phyloP scores from a whole-genome alignment of 352 stramenopile species.

The Globisporangium acanthophoron region DNA sequence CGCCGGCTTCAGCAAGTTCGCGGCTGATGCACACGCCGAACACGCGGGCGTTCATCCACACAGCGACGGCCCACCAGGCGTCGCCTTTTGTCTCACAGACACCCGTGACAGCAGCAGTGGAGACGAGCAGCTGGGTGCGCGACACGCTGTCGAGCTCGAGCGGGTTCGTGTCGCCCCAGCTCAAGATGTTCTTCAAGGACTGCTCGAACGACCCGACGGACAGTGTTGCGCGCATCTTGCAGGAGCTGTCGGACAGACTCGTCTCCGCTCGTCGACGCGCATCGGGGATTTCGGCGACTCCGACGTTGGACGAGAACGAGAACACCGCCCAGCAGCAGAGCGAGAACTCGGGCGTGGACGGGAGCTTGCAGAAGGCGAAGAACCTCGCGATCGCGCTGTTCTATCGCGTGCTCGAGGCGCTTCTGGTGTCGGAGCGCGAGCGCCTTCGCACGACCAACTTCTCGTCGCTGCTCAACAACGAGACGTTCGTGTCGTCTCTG shows the following conservation, averaged over 20 bases:
- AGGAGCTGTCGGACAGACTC: constrained; percentile 44
- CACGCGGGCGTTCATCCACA: constrained; percentile 19
- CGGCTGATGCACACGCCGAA: constrained; percentile 29
- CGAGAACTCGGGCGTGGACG: constrained; percentile 55
- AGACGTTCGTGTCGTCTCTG: constrained; percentile 68
- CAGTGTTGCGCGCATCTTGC: constrained; percentile 40
- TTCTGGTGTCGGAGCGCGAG: constrained; percentile 62
- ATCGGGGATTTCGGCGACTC: not conserved
- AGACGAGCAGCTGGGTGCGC: constrained; percentile 81
- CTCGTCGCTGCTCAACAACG: constrained; percentile 74
- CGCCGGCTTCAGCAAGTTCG: constrained; percentile 14
- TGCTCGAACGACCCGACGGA: constrained; percentile 52
- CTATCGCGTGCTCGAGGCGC: constrained; percentile 73
- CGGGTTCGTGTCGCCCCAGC: constrained; percentile 34
- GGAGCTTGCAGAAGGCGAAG: constrained; percentile 69
- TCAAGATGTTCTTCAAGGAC: constrained; percentile 54
- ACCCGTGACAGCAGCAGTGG: constrained; percentile 69
- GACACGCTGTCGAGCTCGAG: constrained; percentile 34
- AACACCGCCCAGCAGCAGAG: constrained; percentile 1
- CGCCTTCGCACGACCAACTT: constrained; percentile 71
- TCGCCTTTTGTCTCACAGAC: constrained; percentile 57
- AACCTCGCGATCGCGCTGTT: constrained; percentile 66
- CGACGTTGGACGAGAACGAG: constrained; percentile 8
- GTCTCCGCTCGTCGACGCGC: constrained; percentile 30
- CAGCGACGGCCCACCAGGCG: constrained; percentile 19